Conservation (phyloP, 192 early-diverging fungal species). For the Gigaspora rosea region DNA sequence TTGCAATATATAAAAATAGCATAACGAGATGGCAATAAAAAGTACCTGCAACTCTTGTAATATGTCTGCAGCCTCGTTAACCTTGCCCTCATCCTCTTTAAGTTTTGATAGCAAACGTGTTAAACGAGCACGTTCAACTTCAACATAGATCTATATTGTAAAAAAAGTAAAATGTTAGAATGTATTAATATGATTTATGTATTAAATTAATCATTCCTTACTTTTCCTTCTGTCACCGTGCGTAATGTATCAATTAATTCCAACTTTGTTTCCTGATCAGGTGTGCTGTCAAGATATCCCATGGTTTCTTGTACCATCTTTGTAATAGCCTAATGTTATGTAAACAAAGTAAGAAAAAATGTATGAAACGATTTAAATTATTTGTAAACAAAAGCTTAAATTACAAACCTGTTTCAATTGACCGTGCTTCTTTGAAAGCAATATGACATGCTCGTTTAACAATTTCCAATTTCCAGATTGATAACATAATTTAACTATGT, state of each 20-base stretch:
- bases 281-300: conserved; percentile 84
- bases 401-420: conserved; percentile 78
- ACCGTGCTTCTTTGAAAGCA: conserved; percentile 97
- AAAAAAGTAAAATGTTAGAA: not conserved
- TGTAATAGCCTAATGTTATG: conserved; percentile 71
- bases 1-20: not conserved
- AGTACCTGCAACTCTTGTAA: conserved; percentile 91
- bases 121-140: conserved; percentile 94
- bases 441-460: conserved; percentile 88
- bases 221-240: conserved; percentile 96
- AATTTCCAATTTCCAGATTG: conserved; percentile 80
- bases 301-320: conserved; percentile 96
- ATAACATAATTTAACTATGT: conserved; percentile 74
- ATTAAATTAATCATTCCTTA: conserved; percentile 29
- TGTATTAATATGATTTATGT: no score
- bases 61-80: conserved; percentile 90
- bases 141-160: conserved; percentile 86
- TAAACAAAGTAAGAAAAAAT: not conserved
- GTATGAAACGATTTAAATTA: no score
- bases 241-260: conserved; percentile 93
- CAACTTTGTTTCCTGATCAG: conserved; percentile 77
- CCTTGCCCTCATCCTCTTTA: conserved; percentile 86
- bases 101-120: conserved; percentile 89
- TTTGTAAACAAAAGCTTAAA: not conserved
- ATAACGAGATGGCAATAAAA: conserved; percentile 12